Evolutionary conservation across 2,329 filamentous ascomycete species (phyloP).

Genomic region (Chaetomium globosum): DNA sequence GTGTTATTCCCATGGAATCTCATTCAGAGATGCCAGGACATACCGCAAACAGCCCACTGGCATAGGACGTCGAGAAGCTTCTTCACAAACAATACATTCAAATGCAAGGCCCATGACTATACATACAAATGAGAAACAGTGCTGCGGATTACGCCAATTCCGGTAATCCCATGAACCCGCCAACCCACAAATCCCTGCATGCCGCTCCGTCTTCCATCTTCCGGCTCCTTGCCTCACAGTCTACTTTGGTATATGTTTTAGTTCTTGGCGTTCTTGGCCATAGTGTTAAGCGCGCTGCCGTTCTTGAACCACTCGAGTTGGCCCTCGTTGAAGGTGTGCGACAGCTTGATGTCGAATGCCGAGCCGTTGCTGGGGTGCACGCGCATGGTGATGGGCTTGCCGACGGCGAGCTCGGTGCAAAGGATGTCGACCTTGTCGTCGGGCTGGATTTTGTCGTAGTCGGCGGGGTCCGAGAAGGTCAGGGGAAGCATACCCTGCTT

Average conservation of each 20-base stretch:
- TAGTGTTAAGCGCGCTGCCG: slow-evolving; percentile 95
- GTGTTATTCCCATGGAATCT: not conserved
- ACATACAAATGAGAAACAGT: slow-evolving; percentile 37
- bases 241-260: slow-evolving; percentile 33
- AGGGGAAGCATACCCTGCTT: slow-evolving; percentile 99
- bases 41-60: not conserved
- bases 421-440: slow-evolving; percentile 89
- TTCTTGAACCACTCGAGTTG: slow-evolving; percentile 99
- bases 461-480: slow-evolving; percentile 89
- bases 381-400: slow-evolving; percentile 86
- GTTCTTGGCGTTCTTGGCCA: slow-evolving; percentile 69
- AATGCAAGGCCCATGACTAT: slow-evolving; percentile 38
- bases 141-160: slow-evolving; percentile 37
- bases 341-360: slow-evolving; percentile 78
- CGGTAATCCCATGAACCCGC: slow-evolving; percentile 34
- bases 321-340: slow-evolving; percentile 96
- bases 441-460: slow-evolving; percentile 96
- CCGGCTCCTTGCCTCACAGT: slow-evolving; percentile 29
- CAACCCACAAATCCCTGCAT: slow-evolving; percentile 28
- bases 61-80: not conserved
- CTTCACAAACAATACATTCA: slow-evolving; percentile 34
- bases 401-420: slow-evolving; percentile 85
- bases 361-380: slow-evolving; percentile 89
- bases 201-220: slow-evolving; percentile 13
- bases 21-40: not conserved